Conservation (phyloP, 495 filamentous ascomycete genomes). For the Chaetomium fimeti region DNA sequence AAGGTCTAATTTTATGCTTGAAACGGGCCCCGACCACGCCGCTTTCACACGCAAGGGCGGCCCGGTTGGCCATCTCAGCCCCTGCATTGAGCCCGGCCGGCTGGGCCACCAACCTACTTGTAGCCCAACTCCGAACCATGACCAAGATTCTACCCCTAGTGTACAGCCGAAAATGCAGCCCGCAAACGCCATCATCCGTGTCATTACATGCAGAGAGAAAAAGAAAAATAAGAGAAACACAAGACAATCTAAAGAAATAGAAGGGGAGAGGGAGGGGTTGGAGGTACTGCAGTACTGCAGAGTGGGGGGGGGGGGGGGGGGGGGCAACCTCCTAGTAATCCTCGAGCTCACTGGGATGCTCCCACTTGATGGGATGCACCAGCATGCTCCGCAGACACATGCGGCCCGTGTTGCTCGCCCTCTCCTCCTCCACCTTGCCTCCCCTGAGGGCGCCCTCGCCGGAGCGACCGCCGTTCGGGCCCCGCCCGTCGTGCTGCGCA, state of each 20-base stretch:
- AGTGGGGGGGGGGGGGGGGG: no score
- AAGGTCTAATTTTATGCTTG: neutral
- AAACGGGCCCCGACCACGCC: slow-evolving; percentile 10
- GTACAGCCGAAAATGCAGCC: neutral
- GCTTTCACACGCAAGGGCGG: neutral
- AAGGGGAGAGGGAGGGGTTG: neutral
- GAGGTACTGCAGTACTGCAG: no score
- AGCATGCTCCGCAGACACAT: slow-evolving; percentile 90
- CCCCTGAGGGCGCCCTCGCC: slow-evolving; percentile 52
- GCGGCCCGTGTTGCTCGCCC: slow-evolving; percentile 57
- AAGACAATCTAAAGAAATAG: neutral
- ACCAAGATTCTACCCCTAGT: neutral
- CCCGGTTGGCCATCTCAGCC: neutral
- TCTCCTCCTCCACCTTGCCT: slow-evolving; percentile 67
- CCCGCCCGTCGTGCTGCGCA: slow-evolving; percentile 58
- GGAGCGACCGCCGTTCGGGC: slow-evolving; percentile 71
- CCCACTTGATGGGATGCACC: slow-evolving; percentile 85
- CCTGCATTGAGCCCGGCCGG: neutral
- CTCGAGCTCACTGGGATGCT: slow-evolving; percentile 41
- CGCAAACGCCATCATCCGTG: neutral
- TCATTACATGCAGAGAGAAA: neutral
- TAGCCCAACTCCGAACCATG: no score
- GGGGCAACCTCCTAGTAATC: neutral
- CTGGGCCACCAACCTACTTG: neutral
- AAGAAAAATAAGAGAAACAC: neutral